Base-by-base conservation (phyloP, 2,329 filamentous ascomycete genomes). In the Dothideomycetes sp. region DNA sequence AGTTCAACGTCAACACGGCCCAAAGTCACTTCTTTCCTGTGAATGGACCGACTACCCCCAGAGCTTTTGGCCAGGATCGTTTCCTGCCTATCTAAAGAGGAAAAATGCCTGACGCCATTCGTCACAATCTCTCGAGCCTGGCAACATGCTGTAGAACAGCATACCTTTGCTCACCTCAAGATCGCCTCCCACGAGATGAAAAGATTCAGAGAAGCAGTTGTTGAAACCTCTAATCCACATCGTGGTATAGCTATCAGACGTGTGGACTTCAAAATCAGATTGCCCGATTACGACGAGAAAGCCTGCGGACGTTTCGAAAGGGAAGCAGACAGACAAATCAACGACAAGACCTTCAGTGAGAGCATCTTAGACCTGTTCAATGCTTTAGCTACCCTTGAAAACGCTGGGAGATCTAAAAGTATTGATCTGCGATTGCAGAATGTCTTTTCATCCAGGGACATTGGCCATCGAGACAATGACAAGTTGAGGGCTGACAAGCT, bases 61-160 rank as follows among this genome's bases (percentile, higher is more conserved):
- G 36, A 40, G 15, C 19, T 40, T 11, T 19, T 40, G 2, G 11
- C 15, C 29, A 32, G 4, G 8, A 40, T 40, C 6, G 3, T 24
- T 7, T 15, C 16, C 8, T 15, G 31, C 15, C 10, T 19, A 12
- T 12, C 22, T 12, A 12, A 6, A 13, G 5, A 16, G 15, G 13
- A 32, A 40, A 24, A 19, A 33, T 5, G 6, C 19, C n/a, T 22
- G 7, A n/a, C 30, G 6, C 16, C 28, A 17, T 33, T 25, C 22
- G 29, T 17, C 19, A 40, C 29, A 6, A 32, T 40, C 24, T 40
- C 36, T 19, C 29, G 36, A 40, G 29, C 36, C 11, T 40, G 28
- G 28, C 36, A 40, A 18, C 10, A n/a, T 12, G 16, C 15, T 2
- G 22, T 33, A 19, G 36, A 40, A 12, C 13, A 40, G 12, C 22